phyloP scores from a whole-genome alignment of 768 basidiomycete species.

The Lactarius deliciosus region DNA sequence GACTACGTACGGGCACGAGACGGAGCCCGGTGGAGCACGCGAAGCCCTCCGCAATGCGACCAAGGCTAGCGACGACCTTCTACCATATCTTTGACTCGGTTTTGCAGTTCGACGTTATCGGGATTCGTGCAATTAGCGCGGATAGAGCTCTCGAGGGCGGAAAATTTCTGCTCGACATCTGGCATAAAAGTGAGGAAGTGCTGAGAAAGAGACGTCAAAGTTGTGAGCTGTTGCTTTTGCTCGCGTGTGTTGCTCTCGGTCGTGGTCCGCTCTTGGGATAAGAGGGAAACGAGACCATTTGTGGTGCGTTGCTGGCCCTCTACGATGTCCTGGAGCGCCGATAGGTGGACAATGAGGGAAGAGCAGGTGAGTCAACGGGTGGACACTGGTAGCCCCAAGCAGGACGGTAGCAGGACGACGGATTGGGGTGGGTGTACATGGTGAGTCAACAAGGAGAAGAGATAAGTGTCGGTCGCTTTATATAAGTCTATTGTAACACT shows the following conservation, averaged over 20 bases:
- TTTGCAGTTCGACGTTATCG: conserved; percentile 10
- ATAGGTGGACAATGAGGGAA: conserved; percentile 12
- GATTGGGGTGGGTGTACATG: conserved; percentile 16
- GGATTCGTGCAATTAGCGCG: neutral
- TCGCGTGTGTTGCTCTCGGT: conserved; percentile 16
- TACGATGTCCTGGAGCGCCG: conserved; percentile 22
- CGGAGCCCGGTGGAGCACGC: conserved; percentile 23
- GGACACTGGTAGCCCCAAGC: neutral
- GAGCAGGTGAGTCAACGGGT: neutral
- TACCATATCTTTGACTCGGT: conserved; percentile 16
- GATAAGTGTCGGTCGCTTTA: conserved; percentile 10
- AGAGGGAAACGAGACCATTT: conserved; percentile 18
- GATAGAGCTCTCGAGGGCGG: conserved; percentile 7
- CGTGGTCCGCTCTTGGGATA: conserved; percentile 12
- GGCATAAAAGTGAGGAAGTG: conserved; percentile 20
- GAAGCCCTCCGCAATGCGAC: conserved; percentile 22
- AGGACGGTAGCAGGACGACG: neutral
- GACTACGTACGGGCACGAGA: conserved; percentile 20
- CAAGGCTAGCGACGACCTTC: conserved; percentile 18
- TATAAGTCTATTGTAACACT: neutral
- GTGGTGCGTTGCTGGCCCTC: conserved; percentile 21
- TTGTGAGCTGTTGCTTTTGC: conserved; percentile 20
- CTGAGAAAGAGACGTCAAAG: conserved; percentile 16
- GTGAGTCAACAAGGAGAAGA: neutral
- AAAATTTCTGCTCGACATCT: conserved; percentile 22